Evolutionary conservation across 2,329 filamentous ascomycete species (phyloP).

Genomic region (Fusarium sulawesiense): DNA sequence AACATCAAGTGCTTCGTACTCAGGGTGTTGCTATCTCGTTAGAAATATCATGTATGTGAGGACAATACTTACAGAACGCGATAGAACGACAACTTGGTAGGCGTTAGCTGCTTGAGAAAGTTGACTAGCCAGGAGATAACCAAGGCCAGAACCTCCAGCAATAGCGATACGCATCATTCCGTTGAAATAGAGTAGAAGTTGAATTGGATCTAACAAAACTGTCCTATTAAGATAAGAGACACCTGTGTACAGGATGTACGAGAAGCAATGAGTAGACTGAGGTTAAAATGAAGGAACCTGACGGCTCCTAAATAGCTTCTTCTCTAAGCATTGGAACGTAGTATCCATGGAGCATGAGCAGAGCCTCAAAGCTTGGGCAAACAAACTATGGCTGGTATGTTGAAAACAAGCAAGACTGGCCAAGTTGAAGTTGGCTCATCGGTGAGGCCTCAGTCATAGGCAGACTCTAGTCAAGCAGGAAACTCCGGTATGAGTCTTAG

Average conservation of each 20-base stretch:
- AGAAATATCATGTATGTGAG: constrained; percentile 4
- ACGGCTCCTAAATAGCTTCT: constrained; percentile 38
- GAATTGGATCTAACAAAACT: neutral
- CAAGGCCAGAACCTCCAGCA: constrained; percentile 59
- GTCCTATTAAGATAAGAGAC: neutral
- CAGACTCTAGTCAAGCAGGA: constrained; percentile 39
- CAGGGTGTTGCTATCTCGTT: constrained; percentile 61
- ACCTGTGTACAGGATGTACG: neutral
- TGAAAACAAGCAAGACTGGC: constrained; percentile 5
- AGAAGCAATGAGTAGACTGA: constrained; percentile 9
- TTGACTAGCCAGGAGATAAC: constrained; percentile 61
- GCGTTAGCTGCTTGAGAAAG: constrained; percentile 68
- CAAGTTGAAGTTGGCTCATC: constrained; percentile 21
- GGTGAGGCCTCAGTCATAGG: constrained; percentile 35
- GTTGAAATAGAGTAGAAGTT: neutral
- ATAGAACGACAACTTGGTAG: constrained; percentile 77
- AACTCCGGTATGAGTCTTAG: constrained; percentile 14
- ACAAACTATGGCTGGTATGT: constrained; percentile 8
- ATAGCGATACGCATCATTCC: constrained; percentile 63
- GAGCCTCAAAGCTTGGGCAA: constrained; percentile 37
- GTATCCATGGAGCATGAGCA: constrained; percentile 18
- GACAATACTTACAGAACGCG: constrained; percentile 57
- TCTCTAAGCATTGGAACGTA: constrained; percentile 7
- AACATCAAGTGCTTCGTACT: constrained; percentile 66
- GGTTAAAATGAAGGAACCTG: constrained; percentile 22